Base-by-base conservation (phyloP, 1,284 basidiomycete genomes). In the Trichosporon coremiiforme region DNA sequence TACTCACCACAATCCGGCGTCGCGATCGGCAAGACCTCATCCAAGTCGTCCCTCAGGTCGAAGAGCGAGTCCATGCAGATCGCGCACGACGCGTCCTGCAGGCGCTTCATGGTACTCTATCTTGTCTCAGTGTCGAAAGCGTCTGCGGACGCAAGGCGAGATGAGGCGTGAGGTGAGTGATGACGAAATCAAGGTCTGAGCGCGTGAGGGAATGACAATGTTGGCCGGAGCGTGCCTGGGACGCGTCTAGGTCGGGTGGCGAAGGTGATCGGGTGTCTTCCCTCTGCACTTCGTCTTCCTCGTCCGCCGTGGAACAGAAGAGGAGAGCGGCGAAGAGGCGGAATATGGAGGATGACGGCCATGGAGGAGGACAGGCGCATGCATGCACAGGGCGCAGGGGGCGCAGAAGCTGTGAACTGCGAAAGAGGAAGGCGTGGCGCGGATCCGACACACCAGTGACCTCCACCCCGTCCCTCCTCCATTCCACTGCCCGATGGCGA, bases 31-130 rank as follows among this genome's bases (percentile, higher is more conserved):
- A 76, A 60, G 3, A 76, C 64, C 66, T 81, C 79, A 64, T 80
- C 77, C 47, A 81, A 68, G 68, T 81, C 80, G 66, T 81, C 77
- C 17, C 70, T 66, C 20, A 70, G 65, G 66, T 73, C 69, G 70
- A 82, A 81, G n/a, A 82, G 73, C 20, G 72, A 69, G 35, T 80
- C 80, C 71, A 79, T 76, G 71, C 80, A 82, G 55, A 82, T 80
- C 33, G 77, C 75, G 64, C 80, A 82, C 8, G 73, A 66, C 5
- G 74, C 78, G 53, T 75, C 75, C 6, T 75, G 74, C 12, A 71
- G 45, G 17, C 74, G 69, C 35, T 17, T 31, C 57, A 62, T 62
- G 57, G 15, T 62, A 15, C 31, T 31, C 15, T 12, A 33, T 3
- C 29, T 4, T 35, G 33, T 8, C 29, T 60, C 53, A 25, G 25